Conservation (phyloP, 2,329 filamentous ascomycete species). For the Fusarium denticulatum region DNA sequence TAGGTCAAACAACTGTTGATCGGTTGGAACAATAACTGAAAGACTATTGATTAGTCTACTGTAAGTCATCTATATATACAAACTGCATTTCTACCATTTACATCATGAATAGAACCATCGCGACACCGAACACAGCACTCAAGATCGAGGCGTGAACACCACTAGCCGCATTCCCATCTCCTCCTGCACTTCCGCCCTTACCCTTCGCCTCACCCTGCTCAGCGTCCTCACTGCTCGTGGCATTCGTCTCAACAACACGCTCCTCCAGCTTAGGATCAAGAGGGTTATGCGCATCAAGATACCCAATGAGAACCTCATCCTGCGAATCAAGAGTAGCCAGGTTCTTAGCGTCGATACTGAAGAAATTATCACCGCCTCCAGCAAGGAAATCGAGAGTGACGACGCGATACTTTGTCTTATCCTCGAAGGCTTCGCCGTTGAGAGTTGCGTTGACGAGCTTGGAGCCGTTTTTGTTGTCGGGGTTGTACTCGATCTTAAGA, state of each 20-base stretch:
- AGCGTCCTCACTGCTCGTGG: slow-evolving; percentile 11
- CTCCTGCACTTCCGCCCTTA: slow-evolving; percentile 6
- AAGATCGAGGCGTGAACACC: slow-evolving; percentile 11
- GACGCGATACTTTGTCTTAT: slow-evolving; percentile 60
- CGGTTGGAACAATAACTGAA: not conserved
- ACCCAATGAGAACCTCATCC: slow-evolving; percentile 63
- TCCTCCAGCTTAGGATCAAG: slow-evolving; percentile 60
- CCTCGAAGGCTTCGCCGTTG: slow-evolving; percentile 58
- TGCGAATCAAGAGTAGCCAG: slow-evolving; percentile 62
- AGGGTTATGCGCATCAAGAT: slow-evolving; percentile 60
- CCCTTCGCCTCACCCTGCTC: slow-evolving; percentile 19
- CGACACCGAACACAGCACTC: slow-evolving; percentile 19
- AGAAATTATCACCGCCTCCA: slow-evolving; percentile 71
- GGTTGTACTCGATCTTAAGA: slow-evolving; percentile 68
- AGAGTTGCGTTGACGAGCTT: slow-evolving; percentile 65
- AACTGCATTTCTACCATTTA: slow-evolving; percentile 22
- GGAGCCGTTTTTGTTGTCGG: slow-evolving; percentile 57
- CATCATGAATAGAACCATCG: slow-evolving; percentile 28
- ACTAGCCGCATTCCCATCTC: slow-evolving; percentile 12
- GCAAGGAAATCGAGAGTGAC: slow-evolving; percentile 72
- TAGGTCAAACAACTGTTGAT: not conserved
- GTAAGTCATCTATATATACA: slow-evolving; percentile 9
- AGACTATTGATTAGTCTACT: not conserved
- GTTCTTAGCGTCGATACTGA: slow-evolving; percentile 48
- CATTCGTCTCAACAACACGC: slow-evolving; percentile 43